Evolutionary conservation across 495 filamentous ascomycete species (phyloP).

Genomic region (Niebla homalea): DNA sequence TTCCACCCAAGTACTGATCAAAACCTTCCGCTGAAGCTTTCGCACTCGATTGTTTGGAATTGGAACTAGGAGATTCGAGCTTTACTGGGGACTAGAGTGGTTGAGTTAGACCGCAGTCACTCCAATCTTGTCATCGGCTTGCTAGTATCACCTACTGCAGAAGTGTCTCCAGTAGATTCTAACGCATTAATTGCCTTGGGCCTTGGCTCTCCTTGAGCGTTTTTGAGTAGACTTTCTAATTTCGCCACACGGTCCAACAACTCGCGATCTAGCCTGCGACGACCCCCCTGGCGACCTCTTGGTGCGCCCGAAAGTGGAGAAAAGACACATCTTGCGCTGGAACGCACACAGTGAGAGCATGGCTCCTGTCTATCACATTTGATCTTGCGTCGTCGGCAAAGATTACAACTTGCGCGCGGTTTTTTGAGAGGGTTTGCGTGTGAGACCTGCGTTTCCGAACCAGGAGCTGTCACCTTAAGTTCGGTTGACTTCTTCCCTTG

Average conservation of each 20-base stretch:
- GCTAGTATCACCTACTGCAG: not conserved
- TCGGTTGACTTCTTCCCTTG: too few species aligned
- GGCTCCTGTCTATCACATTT: not conserved
- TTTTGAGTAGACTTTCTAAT: conserved; percentile 1
- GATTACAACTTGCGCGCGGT: not conserved
- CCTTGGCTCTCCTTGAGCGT: not conserved
- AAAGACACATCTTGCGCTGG: not conserved
- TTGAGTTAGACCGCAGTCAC: not conserved
- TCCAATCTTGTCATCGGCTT: not conserved
- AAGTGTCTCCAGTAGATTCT: not conserved
- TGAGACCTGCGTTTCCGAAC: too few species aligned
- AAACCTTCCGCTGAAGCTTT: not conserved
- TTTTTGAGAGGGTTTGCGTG: too few species aligned
- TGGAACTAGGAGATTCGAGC: not conserved
- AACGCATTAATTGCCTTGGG: not conserved
- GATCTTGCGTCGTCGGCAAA: conserved; percentile 5
- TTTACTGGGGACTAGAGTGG: too few species aligned
- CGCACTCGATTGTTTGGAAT: not conserved
- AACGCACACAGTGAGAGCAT: not conserved
- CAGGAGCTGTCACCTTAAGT: too few species aligned
- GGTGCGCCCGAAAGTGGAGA: not conserved
- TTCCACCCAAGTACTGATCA: not conserved
- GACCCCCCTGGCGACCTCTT: conserved; percentile 2
- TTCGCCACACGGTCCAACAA: conserved; percentile 3
- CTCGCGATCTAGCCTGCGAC: not conserved